Base-by-base conservation (phyloP, 176 grass and related monocot genomes). In the Otatea glauca region DNA sequence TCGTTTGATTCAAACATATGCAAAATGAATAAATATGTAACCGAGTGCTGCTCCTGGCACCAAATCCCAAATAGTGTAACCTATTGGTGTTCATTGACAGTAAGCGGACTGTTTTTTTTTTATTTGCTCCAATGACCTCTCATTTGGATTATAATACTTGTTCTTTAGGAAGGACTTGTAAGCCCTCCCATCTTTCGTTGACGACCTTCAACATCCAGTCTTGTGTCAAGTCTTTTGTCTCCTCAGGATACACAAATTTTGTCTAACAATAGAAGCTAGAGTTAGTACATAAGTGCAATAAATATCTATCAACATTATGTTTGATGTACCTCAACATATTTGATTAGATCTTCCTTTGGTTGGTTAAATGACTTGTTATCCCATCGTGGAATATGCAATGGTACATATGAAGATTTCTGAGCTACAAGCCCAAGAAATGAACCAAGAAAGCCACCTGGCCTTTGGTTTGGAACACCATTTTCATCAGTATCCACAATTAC, bases 141-240 rank as follows among this genome's bases (percentile, higher is more conserved):
- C 16, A 9, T 68, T 1, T 23, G 0, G 63, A 80, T 81, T 81
- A 35, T 25, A 81, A 17, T 80, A 51, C 53, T 2, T 20, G 54
- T 23, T 54, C 78, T 81, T 81, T 64, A 81, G 18, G 21, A 21
- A 35, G 41, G 45, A 67, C 69, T 81, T 81, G 11, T n/a, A 68
- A 2, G 32, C 20, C 55, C 64, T n/a, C 64, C 78, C n/a, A n/a
- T n/a, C n/a, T n/a, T n/a, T n/a, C n/a, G n/a, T n/a, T n/a, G n/a
- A n/a, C n/a, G n/a, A 69, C 27, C 66, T 1, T 38, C 39, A 68
- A 17, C 1, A 80, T 23, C 47, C 29, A 80, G 0, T 48, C 77
- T 32, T 61, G 60, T 45, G 44, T 79, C 48, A 79, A 61, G 2
- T 64, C 59, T 45, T 1, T 65, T 4, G 42, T 78, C 10, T 79